Conservation (phyloP, 371 early-diverging fungal species). For the Gilbertella persicaria region DNA sequence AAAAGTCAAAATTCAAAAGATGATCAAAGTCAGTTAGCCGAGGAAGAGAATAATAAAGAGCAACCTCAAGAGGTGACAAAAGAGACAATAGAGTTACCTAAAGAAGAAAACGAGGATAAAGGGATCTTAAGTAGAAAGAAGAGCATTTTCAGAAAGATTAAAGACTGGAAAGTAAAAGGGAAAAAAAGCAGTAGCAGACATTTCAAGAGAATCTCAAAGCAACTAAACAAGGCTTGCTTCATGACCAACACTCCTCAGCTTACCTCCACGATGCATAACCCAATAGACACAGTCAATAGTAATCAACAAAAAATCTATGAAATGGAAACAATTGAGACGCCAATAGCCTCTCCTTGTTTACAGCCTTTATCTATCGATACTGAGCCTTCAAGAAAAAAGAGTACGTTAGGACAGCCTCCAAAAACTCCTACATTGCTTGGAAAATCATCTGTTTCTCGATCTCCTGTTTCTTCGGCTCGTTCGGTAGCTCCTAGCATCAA, state of each 20-base stretch:
- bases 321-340: not conserved
- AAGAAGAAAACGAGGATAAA: conserved; percentile 1
- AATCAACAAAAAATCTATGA: not conserved
- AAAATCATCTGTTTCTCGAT: conserved; percentile 49
- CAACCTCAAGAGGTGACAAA: not conserved
- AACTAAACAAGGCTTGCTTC: not conserved
- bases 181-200: conserved; percentile 5
- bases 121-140: conserved; percentile 11
- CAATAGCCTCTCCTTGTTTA: not conserved
- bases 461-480: conserved; percentile 36
- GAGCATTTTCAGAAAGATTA: conserved; percentile 22
- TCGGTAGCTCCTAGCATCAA: conserved; percentile 76
- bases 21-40: conserved; percentile 2
- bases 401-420: conserved; percentile 5
- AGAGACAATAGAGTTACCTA: not conserved
- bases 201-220: conserved; percentile 4
- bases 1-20: not conserved
- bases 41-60: not conserved
- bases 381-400: not conserved
- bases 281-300: not conserved
- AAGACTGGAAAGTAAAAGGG: conserved; percentile 23
- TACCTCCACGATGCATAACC: too few relatives aligned
- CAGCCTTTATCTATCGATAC: not conserved
- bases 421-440: conserved; percentile 17
- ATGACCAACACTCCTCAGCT: not conserved